phyloP scores from a whole-genome alignment of 1,284 basidiomycete species.

The Trichosporon asahii region DNA sequence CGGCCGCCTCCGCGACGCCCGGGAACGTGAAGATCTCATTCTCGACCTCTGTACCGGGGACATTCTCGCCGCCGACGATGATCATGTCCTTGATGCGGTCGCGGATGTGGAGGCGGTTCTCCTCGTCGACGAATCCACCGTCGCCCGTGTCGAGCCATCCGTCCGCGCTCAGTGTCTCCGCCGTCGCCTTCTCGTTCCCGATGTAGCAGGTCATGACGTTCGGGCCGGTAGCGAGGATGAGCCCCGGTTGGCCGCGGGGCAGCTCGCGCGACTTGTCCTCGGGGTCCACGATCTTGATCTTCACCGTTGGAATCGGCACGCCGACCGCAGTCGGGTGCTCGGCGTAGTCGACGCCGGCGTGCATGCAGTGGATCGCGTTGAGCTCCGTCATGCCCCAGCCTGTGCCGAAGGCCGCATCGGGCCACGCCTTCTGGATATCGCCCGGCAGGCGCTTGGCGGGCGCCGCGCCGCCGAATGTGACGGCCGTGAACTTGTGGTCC shows the following conservation, averaged over 20 bases:
- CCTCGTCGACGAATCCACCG: constrained; percentile 36
- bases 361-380: constrained; percentile 39
- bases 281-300: constrained; percentile 41
- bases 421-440: constrained; percentile 38
- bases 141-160: constrained; percentile 50
- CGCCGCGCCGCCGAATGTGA: constrained; percentile 48
- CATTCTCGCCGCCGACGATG: constrained; percentile 47
- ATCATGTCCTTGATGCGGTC: constrained; percentile 45
- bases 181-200: constrained; percentile 18
- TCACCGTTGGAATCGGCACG: constrained; percentile 38
- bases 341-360: constrained; percentile 42
- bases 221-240: constrained; percentile 38
- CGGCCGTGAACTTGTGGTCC: constrained; percentile 31
- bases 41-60: constrained; percentile 42
- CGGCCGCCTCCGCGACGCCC: constrained; percentile 39
- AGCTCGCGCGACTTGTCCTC: constrained; percentile 25
- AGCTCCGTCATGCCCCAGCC: constrained; percentile 49
- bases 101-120: constrained; percentile 41
- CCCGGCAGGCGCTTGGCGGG: constrained; percentile 35
- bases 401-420: constrained; percentile 29
- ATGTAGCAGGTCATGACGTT: constrained; percentile 46
- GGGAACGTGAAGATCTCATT: constrained; percentile 40
- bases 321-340: constrained; percentile 26
- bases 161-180: constrained; percentile 29
- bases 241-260: constrained; percentile 30